Evolutionary conservation across 441 rosid genomes (phyloP), one percentile per base, ranked within the genome.

Genomic region (Melastoma candidum): DNA sequence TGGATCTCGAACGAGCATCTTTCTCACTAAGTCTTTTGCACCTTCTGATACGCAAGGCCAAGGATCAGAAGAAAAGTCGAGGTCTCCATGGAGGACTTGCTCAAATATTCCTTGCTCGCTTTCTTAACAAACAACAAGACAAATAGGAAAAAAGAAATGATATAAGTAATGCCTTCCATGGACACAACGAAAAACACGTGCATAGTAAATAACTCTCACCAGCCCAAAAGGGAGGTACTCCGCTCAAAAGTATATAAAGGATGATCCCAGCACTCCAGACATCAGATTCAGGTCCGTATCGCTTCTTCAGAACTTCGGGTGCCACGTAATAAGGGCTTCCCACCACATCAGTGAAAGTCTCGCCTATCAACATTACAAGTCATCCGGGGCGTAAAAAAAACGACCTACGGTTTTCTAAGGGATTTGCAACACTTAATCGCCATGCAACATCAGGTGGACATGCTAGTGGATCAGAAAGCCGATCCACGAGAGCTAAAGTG

Each of bases 181-280:
- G 55, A 52, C 36, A 14, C 4, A 3, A 41, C 44, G 43, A n/a
- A 59, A 12, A 47, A 24, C 22, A 10, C 27, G 29, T 12, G 3
- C 3, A 46, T 1, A 24, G 26, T 24, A 26, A 49, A 51, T 50
- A 48, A 51, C 24, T 46, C 78, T 74, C 60, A 87, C 98, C 98
- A 7, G 93, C 98, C 98, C 98, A 92, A 57, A 92, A 92, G 12
- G 98, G 98, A 71, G 98, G 98, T 55, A 90, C 98, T 56, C 98
- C 98, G 48, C 96, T 85, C 65, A 90, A 74, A 41, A 90, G 76
- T 63, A 90, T 90, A 74, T 85, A 90, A 60, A 87, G 73, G 55
- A 90, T 87, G 46, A 92, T 90, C 65, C 98, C 98, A 53, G 96
- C 98, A 76, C 98, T 92, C 98, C 98, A 87, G 8, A 92, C 98